These are phyloP conservation scores for Rosa persica DNA, from an alignment of 306 rosid genomes.

Conservation along the genomic window DNA sequence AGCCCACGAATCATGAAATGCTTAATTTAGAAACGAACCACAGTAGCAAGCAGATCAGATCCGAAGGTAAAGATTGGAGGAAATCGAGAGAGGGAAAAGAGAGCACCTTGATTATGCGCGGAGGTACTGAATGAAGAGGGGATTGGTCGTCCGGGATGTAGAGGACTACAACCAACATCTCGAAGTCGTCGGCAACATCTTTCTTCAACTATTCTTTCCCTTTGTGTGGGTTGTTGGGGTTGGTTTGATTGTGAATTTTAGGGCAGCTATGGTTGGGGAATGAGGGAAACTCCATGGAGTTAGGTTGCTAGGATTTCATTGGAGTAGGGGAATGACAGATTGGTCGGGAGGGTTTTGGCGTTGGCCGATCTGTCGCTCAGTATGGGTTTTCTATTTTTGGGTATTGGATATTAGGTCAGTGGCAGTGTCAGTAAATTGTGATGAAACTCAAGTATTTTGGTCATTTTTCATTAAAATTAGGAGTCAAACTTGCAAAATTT, in stretches of 20 bases:
- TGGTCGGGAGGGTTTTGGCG: too few species aligned
- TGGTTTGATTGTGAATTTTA: constrained; percentile 23
- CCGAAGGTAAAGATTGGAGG: constrained; percentile 16
- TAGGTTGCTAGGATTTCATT: too few species aligned
- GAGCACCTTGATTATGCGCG: constrained; percentile 92
- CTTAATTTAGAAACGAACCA: constrained; percentile 6
- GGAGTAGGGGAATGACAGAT: too few species aligned
- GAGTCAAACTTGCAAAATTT: too few species aligned
- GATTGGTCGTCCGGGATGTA: constrained; percentile 77
- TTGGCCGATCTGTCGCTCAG: too few species aligned
- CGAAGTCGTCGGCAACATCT: constrained; percentile 86
- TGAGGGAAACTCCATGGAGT: too few species aligned
- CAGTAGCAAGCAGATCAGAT: constrained; percentile 39
- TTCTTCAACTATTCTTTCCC: not conserved
- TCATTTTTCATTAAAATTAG: too few species aligned
- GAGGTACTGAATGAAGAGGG: constrained; percentile 79
- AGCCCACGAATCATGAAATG: not conserved
- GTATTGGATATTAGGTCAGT: too few species aligned
- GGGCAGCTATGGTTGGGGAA: too few species aligned
- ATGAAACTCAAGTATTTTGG: too few species aligned
- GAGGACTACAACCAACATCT: constrained; percentile 84
- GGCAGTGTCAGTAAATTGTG: too few species aligned
- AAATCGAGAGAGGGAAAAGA: constrained; percentile 14
- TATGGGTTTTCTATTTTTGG: too few species aligned
- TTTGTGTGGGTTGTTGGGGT: constrained; percentile 5